Percentiles rank a stretch among this genome's conserved stretches.
These are phyloP conservation scores for Chaetomium olivaceum DNA, from an alignment of 2,329 filamentous ascomycete species.

Conservation along the genomic window DNA sequence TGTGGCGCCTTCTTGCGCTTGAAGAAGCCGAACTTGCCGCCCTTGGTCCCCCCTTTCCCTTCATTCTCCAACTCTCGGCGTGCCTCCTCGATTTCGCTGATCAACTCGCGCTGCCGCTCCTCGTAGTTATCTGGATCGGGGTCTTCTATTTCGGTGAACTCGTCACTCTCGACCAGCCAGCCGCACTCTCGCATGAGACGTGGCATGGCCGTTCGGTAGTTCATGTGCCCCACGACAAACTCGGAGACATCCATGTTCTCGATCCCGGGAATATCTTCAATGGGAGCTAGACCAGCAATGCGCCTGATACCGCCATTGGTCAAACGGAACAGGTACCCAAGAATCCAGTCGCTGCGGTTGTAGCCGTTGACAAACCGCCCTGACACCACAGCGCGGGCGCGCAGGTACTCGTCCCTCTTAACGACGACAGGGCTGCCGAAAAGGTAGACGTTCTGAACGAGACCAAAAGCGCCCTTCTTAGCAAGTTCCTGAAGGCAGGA, in stretches of 20 bases:
- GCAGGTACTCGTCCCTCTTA: slow-evolving; percentile 85
- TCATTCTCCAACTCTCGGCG: slow-evolving; percentile 82
- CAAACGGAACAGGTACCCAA: slow-evolving; percentile 92
- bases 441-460: slow-evolving; percentile 93
- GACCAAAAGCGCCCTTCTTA: slow-evolving; percentile 76
- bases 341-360: slow-evolving; percentile 93
- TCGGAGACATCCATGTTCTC: slow-evolving; percentile 90
- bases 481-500: slow-evolving; percentile 86
- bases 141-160: slow-evolving; percentile 96
- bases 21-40: slow-evolving; percentile 69
- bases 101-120: slow-evolving; percentile 84
- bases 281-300: slow-evolving; percentile 77
- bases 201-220: slow-evolving; percentile 92
- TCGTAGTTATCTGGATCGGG: slow-evolving; percentile 93
- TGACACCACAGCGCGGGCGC: slow-evolving; percentile 77
- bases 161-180: slow-evolving; percentile 88
- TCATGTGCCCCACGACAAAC: slow-evolving; percentile 89
- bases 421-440: slow-evolving; percentile 92
- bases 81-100: slow-evolving; percentile 95
- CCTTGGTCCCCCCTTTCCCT: slow-evolving; percentile 51
- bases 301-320: slow-evolving; percentile 89
- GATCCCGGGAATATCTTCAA: slow-evolving; percentile 74
- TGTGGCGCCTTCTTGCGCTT: slow-evolving; percentile 76
- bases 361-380: slow-evolving; percentile 96
- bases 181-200: slow-evolving; percentile 81